Base-by-base conservation (phyloP, 2,329 filamentous ascomycete genomes). In the Sporothrix dimorphospora region DNA sequence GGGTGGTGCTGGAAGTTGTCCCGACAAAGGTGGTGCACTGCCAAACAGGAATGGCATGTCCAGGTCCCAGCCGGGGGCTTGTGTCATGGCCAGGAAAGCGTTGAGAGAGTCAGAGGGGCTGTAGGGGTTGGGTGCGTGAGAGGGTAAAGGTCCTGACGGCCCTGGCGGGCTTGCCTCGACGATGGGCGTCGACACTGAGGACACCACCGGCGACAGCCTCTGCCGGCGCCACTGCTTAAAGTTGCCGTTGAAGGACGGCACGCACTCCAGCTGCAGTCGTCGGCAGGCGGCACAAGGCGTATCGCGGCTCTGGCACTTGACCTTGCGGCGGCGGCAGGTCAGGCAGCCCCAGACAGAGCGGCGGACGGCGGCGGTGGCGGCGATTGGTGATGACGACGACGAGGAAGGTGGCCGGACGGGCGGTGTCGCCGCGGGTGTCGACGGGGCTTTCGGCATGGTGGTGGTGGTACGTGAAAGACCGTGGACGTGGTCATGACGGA, bases 311-410 rank as follows among this genome's bases (percentile, higher is more conserved):
- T 71, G 71, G 70, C 73, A 74, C 57, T 74, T 73, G 55, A 74
- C 73, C 38, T 73, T 74, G n/a, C 71, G 69, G 7, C 73, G 73
- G 3, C 73, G 69, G 27, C 73, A 74, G 3, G 71, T 74, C 40
- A 74, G 19, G 27, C 73, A 74, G 51, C 71, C 73, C 73, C 73
- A 74, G 42, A 74, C 73, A 4, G 71, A 72, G 1, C 73, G 69
- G 14, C 51, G 49, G 63, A 49, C 61, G 19, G 63, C 34, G 24
- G 63, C 24, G 3, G 63, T 16, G 55, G 40, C 24, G 40, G 40
- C 11, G 38, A 14, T 30, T 12, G 53, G 12, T 4, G 53, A 34
- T 4, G 53, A 5, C 1, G 53, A 57, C 6, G 51, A 19, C 16
- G 45, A 47, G 1, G 49, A 24, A 2, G 49, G 24, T 2, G n/a